These are phyloP conservation scores for Dictyostelium intermedium DNA, from an alignment of 78 protist genomes.

Conservation along the genomic window DNA sequence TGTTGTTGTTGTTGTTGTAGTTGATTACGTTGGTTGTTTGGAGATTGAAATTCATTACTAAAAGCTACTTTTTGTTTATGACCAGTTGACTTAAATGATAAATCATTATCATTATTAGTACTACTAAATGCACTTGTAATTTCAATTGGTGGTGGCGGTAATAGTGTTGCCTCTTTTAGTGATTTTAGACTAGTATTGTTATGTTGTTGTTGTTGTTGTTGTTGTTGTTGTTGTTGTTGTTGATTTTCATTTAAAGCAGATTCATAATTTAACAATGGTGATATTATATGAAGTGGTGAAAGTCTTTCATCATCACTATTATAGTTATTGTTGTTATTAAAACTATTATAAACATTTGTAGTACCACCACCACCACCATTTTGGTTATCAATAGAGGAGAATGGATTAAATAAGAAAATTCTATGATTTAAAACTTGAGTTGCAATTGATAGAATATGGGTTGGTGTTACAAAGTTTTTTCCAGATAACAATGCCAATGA, in stretches of 20 bases:
- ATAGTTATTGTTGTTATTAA: background rate
- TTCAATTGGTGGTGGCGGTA: conserved; percentile 66
- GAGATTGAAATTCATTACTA: background rate
- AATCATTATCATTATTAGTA: background rate
- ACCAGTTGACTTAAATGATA: background rate
- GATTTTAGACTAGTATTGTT: background rate
- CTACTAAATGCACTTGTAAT: background rate
- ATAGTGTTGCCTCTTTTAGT: conserved; percentile 47
- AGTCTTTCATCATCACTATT: background rate
- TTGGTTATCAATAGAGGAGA: background rate
- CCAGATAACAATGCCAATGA: conserved; percentile 20
- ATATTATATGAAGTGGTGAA: background rate
- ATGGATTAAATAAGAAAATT: conserved; percentile 65
- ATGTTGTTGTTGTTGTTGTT: background rate
- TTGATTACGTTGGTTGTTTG: background rate
- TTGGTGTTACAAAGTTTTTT: conserved; percentile 66
- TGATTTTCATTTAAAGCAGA: background rate
- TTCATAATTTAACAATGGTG: background rate
- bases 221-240: background rate
- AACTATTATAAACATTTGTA: background rate
- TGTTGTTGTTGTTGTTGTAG: background rate
- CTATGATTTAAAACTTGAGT: conserved; percentile 47
- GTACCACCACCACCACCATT: background rate
- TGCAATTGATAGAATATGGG: conserved; percentile 40
- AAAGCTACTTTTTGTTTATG: background rate